Conservation (phyloP, 805 yeast genomes). For the Wickerhamiella parazyma region DNA sequence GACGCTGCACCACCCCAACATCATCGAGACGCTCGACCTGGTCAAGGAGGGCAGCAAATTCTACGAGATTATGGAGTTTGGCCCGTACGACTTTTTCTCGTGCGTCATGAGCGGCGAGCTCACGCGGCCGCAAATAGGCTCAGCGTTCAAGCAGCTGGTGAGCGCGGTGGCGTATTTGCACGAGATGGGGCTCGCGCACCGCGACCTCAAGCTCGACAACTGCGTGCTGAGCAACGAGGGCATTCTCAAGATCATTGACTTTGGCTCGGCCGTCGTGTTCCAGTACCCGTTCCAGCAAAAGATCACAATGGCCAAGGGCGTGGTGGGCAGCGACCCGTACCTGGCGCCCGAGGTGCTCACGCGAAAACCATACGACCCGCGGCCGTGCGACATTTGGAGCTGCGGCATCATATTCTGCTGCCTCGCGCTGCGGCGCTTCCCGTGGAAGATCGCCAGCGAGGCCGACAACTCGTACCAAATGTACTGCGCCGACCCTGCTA, state of each 20-base stretch:
- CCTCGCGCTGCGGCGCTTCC: slow-evolving; percentile 74
- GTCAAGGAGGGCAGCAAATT: slow-evolving; percentile 50
- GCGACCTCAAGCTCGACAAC: slow-evolving; percentile 86
- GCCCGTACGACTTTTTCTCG: slow-evolving; percentile 83
- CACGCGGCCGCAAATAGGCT: slow-evolving; percentile 53
- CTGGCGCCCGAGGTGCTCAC: slow-evolving; percentile 81
- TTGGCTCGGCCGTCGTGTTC: slow-evolving; percentile 84
- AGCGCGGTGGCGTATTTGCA: slow-evolving; percentile 69
- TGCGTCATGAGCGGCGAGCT: slow-evolving; percentile 81
- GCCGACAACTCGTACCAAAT: slow-evolving; percentile 63
- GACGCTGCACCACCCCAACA: slow-evolving; percentile 59
- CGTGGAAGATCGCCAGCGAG: slow-evolving; percentile 86
- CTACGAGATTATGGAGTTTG: slow-evolving; percentile 82
- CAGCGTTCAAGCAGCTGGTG: slow-evolving; percentile 73
- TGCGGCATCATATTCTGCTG: slow-evolving; percentile 86
- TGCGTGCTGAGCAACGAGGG: slow-evolving; percentile 73
- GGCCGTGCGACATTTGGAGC: slow-evolving; percentile 87
- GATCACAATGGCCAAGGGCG: slow-evolving; percentile 59
- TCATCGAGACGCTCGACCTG: slow-evolving; percentile 70
- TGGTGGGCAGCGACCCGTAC: slow-evolving; percentile 94
- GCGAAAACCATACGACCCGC: slow-evolving; percentile 56
- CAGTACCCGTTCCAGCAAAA: slow-evolving; percentile 46
- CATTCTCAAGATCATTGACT: slow-evolving; percentile 74
- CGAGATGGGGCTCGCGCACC: slow-evolving; percentile 72
- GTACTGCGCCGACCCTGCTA: slow-evolving; percentile 29